Evolutionary conservation across 2,329 filamentous ascomycete species (phyloP), one percentile per base, ranked within the genome.

Genomic region (Purpureocillium takamizusanense): DNA sequence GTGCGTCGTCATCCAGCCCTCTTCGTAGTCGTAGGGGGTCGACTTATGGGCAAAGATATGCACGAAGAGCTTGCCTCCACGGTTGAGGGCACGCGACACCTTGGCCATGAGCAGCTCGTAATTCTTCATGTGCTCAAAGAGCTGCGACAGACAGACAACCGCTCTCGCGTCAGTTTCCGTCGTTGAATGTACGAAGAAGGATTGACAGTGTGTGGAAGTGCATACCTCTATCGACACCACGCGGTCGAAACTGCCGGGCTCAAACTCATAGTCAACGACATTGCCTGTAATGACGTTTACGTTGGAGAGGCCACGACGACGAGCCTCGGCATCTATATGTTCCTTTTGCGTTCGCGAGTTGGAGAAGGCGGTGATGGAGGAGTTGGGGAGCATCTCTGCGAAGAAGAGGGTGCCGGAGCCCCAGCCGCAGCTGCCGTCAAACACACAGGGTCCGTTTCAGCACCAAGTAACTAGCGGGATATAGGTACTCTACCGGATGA

Each of bases 61-160:
- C 40, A 83, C 74, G 50, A 85, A 83, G 12, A 83, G 63, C 59
- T 83, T 82, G 4, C 81, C 81, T 1, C 67, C 66, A 0, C 76
- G 72, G 46, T 74, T 78, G 38, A 85, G 61, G 3, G 78, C 69
- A 23, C 69, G 63, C 4, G 67, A 53, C 13, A 84, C 61, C 56
- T 85, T 85, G 32, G 70, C 68, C 62, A 85, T 73, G 17, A 85
- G 69, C 11, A 76, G 61, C 44, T 80, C 72, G 57, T 85, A 84
- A 56, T 85, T 85, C 56, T 85, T 85, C 80, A 85, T 84, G 57
- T 85, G 81, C 55, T 85, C 81, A 51, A 86, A 84, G 11, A 85
- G 66, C 68, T 83, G 14, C 8, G 4, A 8, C 5, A 15, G 8
- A 39, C 15, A 34, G 25, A 35, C 17, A 42, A 27, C n/a, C n/a